These are phyloP conservation scores for Auricularia auricula-judae DNA, from an alignment of 768 basidiomycete genomes.

Conservation along the genomic window DNA sequence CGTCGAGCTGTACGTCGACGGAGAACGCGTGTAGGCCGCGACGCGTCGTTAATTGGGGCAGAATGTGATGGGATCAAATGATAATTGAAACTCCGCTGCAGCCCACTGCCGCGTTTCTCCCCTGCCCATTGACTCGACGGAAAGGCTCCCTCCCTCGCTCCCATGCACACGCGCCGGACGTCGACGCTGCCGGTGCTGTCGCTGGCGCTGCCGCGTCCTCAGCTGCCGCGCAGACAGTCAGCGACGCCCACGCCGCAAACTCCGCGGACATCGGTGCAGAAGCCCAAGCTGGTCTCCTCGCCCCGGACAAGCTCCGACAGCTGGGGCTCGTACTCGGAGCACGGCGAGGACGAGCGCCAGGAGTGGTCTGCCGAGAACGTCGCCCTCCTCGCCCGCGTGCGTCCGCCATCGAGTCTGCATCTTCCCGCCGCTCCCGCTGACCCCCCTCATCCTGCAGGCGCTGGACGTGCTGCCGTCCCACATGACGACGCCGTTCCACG, in stretches of 20 bases:
- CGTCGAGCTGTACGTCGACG: constrained; percentile 53
- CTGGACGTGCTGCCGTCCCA: constrained; percentile 75
- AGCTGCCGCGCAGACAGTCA: not conserved
- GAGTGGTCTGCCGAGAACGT: not conserved
- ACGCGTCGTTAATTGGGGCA: no score
- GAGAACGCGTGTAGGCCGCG: constrained; percentile 14
- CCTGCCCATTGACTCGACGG: not conserved
- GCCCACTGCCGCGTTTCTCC: not conserved
- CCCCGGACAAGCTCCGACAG: not conserved
- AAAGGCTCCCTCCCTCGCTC: not conserved
- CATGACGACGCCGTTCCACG: constrained; percentile 80
- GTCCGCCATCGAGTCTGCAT: not conserved
- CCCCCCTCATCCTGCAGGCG: constrained; percentile 33
- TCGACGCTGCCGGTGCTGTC: not conserved
- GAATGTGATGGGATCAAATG: no score
- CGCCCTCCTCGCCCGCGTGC: not conserved
- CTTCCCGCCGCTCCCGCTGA: not conserved
- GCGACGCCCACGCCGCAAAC: not conserved
- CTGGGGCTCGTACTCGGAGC: not conserved
- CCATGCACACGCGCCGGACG: not conserved
- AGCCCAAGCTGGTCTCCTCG: not conserved
- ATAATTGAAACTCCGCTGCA: no score
- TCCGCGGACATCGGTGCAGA: not conserved
- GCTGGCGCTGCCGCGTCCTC: not conserved
- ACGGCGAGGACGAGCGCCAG: not conserved